Conservation (phyloP, 2,329 filamentous ascomycete genomes). For the Diplodia sapinea region DNA sequence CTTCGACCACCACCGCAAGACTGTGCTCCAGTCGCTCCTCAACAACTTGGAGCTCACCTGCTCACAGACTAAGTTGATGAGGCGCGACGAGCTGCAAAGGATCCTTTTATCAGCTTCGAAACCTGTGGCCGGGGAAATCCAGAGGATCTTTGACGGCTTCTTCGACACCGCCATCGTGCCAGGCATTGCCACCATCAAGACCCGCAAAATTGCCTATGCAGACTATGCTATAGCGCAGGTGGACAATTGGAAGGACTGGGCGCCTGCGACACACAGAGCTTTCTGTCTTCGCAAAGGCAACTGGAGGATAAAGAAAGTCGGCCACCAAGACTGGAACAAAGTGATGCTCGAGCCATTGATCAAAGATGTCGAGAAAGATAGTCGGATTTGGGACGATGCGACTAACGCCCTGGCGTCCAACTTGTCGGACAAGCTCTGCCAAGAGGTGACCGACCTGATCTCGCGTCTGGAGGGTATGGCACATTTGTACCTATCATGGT, state of each 20-base stretch:
- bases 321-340: background rate
- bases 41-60: slow-evolving; percentile 37
- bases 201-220: background rate
- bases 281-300: slow-evolving; percentile 1
- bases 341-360: background rate
- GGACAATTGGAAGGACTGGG: background rate
- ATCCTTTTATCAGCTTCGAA: background rate
- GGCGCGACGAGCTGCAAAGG: slow-evolving; percentile 34
- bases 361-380: background rate
- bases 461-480: background rate
- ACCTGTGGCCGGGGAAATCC: background rate
- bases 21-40: slow-evolving; percentile 32
- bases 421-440: background rate
- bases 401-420: background rate
- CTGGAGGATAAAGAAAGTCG: background rate
- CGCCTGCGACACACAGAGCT: slow-evolving; percentile 21
- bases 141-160: background rate
- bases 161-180: background rate
- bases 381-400: background rate
- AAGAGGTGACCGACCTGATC: background rate
- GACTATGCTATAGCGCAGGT: background rate
- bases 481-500: background rate
- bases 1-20: slow-evolving; percentile 32
- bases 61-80: slow-evolving; percentile 33
- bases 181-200: slow-evolving; percentile 1